Base-by-base conservation (phyloP, 345 rosid species). In the Alliaria petiolata region DNA sequence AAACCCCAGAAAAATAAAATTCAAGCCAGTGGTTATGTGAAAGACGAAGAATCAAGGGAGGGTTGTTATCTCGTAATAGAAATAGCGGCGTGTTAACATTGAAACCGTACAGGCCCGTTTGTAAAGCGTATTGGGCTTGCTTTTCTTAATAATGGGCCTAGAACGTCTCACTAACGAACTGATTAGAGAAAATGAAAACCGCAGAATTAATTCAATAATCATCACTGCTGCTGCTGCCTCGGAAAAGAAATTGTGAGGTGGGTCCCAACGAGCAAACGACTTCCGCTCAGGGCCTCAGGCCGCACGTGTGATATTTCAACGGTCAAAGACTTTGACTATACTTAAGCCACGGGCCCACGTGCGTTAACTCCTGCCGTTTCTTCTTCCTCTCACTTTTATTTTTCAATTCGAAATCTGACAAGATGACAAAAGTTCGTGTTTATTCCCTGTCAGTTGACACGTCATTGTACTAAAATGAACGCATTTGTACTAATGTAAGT, bases 341-440 rank as follows among this genome's bases (percentile, higher is more conserved):
- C 49, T 55, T 36, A 55, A 56, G 25, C 50, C 8, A 26, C 26
- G 71, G 65, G 5, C 59, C 71, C 71, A 65, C 71, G 66, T 65
- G 67, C 35, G 54, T 40, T 66, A 66, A 31, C 44, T 67, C 22
- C 42, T 33, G 68, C 78, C 68, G 62, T 70, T 60, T 70, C 60
- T 9, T 34, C 9, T 34, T 34, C 39, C 39, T 36, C 3, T 36
- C 11, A 1, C 11, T 13, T 51, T 13, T 51, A 4, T 11, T 64
- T 33, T 38, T 59, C 13, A n/a, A 10, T 26, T 9, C 12, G 3
- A 53, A 54, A 26, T 26, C 66, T 10, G 33, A 74, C 61, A 67
- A 50, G 56, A 22, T n/a, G 78, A 74, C 78, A 74, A 65, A 10
- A 74, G 10, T 74, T 74, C 68, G 73, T 59, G 78, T 74, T 74